Percentiles rank a stretch among this genome's conserved stretches.
Conservation (phyloP, 2,329 filamentous ascomycete genomes). For the Cladosporium sphaerospermum region DNA sequence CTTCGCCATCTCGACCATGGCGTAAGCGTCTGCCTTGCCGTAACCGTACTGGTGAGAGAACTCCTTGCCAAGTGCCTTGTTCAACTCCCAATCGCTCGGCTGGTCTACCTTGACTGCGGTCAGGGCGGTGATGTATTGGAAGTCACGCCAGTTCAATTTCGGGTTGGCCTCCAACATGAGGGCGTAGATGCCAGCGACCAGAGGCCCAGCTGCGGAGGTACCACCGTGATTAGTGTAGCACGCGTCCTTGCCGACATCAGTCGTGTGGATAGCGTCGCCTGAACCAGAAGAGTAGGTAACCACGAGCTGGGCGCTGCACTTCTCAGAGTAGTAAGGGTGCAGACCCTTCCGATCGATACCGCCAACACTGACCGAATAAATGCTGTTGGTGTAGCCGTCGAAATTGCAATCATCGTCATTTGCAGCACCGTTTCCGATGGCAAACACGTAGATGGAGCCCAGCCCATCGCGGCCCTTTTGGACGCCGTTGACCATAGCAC, state of each 20-base stretch:
- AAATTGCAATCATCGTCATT: constrained; percentile 97
- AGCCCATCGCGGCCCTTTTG: constrained; percentile 78
- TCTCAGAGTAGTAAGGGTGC: constrained; percentile 96
- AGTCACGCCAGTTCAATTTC: constrained; percentile 85
- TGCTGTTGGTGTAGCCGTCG: constrained; percentile 98
- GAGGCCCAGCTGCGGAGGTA: constrained; percentile 88
- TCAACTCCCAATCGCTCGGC: constrained; percentile 69
- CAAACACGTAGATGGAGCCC: constrained; percentile 94
- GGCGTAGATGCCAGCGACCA: constrained; percentile 88
- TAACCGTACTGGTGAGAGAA: constrained; percentile 96
- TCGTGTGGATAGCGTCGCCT: constrained; percentile 88
- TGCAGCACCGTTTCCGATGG: constrained; percentile 84
- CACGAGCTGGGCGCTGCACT: constrained; percentile 89
- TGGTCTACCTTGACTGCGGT: constrained; percentile 76
- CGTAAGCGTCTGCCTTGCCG: constrained; percentile 86
- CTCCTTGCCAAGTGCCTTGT: constrained; percentile 71
- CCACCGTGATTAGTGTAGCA: constrained; percentile 84
- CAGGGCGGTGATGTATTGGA: constrained; percentile 84
- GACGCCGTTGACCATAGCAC: constrained; percentile 85
- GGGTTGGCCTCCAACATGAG: constrained; percentile 79
- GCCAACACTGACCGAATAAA: constrained; percentile 96
- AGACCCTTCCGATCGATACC: constrained; percentile 79
- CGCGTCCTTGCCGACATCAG: constrained; percentile 74
- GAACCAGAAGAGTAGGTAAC: constrained; percentile 94
- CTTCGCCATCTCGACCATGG: constrained; percentile 78